Percentiles rank a stretch among this genome's conserved stretches.
Conservation (phyloP, 345 rosid species). For the Gossypium mustelinum region DNA sequence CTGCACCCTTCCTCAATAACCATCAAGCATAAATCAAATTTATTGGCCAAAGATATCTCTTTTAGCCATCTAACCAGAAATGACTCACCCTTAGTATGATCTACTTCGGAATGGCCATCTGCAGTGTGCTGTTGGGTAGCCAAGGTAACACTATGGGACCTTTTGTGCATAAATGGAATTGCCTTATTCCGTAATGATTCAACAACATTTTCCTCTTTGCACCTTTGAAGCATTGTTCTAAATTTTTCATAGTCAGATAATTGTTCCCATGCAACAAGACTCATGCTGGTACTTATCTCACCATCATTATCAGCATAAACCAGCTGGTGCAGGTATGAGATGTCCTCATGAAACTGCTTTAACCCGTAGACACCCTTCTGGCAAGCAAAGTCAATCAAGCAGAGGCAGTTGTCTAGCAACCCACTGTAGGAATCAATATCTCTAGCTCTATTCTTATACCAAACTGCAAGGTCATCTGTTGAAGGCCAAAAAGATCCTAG, state of each 20-base stretch:
- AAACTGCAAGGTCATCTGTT: conserved; percentile 49
- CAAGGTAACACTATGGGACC: conserved; percentile 24
- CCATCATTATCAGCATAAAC: conserved; percentile 56
- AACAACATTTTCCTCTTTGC: conserved; percentile 56
- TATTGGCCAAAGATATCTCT: conserved; percentile 70
- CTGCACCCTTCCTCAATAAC: conserved; percentile 85
- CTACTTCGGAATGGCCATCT: conserved; percentile 24
- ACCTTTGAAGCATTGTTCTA: conserved; percentile 66
- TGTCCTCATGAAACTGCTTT: conserved; percentile 70
- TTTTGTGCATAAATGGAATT: conserved; percentile 71
- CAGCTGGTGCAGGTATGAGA: conserved; percentile 66
- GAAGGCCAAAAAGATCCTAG: conserved; percentile 72
- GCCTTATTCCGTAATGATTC: conserved; percentile 57
- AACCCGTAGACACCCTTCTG: conserved; percentile 63
- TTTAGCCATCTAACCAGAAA: conserved; percentile 86
- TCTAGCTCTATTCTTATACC: conserved; percentile 88
- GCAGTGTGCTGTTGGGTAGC: conserved; percentile 18
- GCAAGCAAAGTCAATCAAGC: conserved; percentile 72
- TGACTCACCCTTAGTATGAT: conserved; percentile 40
- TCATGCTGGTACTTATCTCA: conserved; percentile 46
- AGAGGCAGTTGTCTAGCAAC: conserved; percentile 80
- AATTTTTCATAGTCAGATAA: conserved; percentile 82
- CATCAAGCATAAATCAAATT: conserved; percentile 64
- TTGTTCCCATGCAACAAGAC: conserved; percentile 76
- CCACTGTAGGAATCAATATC: conserved; percentile 86